Conservation (phyloP, 257 asterid species). For the Forsythia suspensa region DNA sequence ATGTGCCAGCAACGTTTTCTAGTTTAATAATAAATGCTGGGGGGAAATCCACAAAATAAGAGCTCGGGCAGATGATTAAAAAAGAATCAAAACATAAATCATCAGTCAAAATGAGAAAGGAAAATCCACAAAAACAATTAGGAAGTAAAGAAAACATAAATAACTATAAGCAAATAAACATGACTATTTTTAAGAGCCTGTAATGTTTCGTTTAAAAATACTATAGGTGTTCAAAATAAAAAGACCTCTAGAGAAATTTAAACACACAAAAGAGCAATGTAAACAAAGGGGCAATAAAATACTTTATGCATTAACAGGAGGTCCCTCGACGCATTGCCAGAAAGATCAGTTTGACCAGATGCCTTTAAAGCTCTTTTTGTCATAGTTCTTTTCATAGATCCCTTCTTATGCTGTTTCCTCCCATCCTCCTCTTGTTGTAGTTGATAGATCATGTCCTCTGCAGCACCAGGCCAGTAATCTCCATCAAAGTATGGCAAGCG, state of each 20-base stretch:
- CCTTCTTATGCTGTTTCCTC: conserved; percentile 75
- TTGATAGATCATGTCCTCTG: conserved; percentile 89
- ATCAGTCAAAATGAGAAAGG: conserved; percentile 3
- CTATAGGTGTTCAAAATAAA: conserved; percentile 13
- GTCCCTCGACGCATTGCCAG: conserved; percentile 91
- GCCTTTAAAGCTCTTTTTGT: conserved; percentile 91
- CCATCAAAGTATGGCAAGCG: conserved; percentile 98
- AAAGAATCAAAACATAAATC: conserved; percentile 3
- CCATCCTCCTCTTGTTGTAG: conserved; percentile 97
- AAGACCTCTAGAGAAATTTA: not conserved
- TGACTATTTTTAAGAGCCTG: not conserved
- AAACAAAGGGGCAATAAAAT: conserved; percentile 24
- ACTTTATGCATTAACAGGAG: conserved; percentile 88
- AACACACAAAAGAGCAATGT: not conserved
- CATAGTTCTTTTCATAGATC: conserved; percentile 61
- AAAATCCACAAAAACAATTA: not conserved
- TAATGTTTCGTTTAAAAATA: not conserved
- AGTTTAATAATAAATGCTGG: not conserved
- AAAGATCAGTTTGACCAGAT: conserved; percentile 88
- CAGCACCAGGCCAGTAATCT: conserved; percentile 99
- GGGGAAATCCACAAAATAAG: not conserved
- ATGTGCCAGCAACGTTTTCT: conserved; percentile 1
- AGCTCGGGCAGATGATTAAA: not conserved
- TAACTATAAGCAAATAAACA: not conserved
- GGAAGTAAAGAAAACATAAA: not conserved